phyloP scores from a whole-genome alignment of 2,329 filamentous ascomycete species.

The Arthrobotrys pseudoclavata region DNA sequence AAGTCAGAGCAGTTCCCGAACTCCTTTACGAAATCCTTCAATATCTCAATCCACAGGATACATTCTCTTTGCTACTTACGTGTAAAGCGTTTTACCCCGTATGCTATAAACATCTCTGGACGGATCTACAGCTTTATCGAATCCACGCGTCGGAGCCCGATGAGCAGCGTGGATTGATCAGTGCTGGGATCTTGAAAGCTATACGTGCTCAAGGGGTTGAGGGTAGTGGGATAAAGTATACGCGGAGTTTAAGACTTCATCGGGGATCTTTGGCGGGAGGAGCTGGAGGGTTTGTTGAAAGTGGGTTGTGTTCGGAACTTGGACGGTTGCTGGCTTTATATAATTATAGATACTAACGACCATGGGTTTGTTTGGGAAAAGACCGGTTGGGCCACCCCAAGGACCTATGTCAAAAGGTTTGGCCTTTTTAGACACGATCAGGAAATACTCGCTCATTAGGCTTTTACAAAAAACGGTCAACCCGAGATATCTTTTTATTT shows the following conservation, averaged over 20 bases:
- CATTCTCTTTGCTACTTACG: background rate
- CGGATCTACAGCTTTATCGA: background rate
- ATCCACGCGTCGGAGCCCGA: background rate
- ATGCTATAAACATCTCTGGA: slow-evolving; percentile 2
- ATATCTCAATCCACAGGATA: background rate
- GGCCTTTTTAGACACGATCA: no score
- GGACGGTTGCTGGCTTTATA: background rate
- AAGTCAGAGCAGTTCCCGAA: background rate
- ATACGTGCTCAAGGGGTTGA: background rate
- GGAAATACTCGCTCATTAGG: no score
- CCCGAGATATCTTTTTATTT: no score
- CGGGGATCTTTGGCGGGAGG: background rate
- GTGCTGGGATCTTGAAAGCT: background rate
- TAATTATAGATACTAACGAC: no score
- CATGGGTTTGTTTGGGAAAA: no score
- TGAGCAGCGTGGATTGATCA: background rate
- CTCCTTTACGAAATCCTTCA: background rate
- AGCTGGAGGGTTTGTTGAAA: background rate
- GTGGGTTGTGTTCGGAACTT: background rate
- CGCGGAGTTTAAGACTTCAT: background rate
- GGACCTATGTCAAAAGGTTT: no score
- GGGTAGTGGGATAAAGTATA: background rate
- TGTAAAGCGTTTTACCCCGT: background rate
- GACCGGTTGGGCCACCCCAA: no score
- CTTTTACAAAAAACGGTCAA: no score